Evolutionary conservation across 345 rosid genomes (phyloP), one percentile per base, ranked within the genome.

Genomic region (Hibiscus trionum): DNA sequence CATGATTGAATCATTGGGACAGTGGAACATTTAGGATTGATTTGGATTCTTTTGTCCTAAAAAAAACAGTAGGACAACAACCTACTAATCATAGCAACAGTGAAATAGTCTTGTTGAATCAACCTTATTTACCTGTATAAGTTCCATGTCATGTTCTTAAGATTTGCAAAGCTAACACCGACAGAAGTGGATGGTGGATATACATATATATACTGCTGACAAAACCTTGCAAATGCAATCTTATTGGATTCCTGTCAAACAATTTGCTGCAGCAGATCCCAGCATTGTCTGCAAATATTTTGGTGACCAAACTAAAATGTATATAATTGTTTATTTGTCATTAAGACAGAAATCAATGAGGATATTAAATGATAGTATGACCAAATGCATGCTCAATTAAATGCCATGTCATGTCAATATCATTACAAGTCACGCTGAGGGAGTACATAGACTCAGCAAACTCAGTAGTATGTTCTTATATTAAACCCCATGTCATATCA

Each of bases 1-100:
- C 59, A 67, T 68, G 71, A 16, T 68, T 50, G 71, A 68, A 68
- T 50, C 60, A 68, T 50, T 50, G 71, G 59, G 59, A 50, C 59
- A 68, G 4, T 49, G 37, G 11, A 66, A 66, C 33, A 7, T 50
- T 67, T 27, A 47, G 49, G 39, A 16, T 50, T 12, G 16, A 60
- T 60, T 66, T 15, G 14, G 26, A 16, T 44, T 44, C 17, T 24
- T 44, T 21, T 11, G 21, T 24, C 14, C 33, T 31, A 21, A 21
- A 65, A 64, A 11, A 16, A 50, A 14, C 17, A 15, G 19, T n/a
- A 5, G 53, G 2, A 53, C 24, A 15, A 56, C 27, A 10, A 61
- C 11, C 24, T n/a, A 62, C 49, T 62, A 9, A 35, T n/a, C 67
- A 17, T 19, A 24, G 35, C 8, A 27, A 15, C 64, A 60, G 9